Base-by-base conservation (phyloP, 352 stramenopile species). In the Pythium brassicae region DNA sequence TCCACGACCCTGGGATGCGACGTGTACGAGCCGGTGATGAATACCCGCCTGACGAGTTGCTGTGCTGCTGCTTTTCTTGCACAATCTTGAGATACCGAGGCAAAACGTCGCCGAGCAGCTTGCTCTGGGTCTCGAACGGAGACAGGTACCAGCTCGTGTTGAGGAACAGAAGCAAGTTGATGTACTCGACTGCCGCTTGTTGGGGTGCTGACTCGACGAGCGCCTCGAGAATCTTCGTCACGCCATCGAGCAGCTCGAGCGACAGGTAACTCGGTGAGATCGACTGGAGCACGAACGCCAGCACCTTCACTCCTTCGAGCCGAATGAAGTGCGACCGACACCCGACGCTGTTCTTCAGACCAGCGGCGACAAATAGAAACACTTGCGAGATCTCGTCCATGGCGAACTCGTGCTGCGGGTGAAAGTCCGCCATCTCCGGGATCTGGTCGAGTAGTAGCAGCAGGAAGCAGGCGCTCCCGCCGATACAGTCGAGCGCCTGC, bases 111-210 rank as follows among this genome's bases (percentile, higher is more conserved):
- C 68, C 65, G 0, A 92, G 55, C 6, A 94, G 59, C 42, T 84
- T 86, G 3, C 71, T 55, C 73, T 94, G 85, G 7, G 82, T 92
- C 6, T 87, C 78, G 54, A 84, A 92, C 17, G 80, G 82, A 27
- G 78, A 70, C 2, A 86, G 59, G 65, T 91, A 94, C 85, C 85
- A 94, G 42, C 70, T 91, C 15, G 71, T 78, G 39, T 89, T 92
- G 46, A 83, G 76, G 34, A 90, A 90, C 3, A 94, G 63, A n/a
- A 92, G 59, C 1, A 80, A 54, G 32, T 85, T 72, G 20, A 92
- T 78, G 48, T 72, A 79, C 20, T 83, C 66, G 32, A 71, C 55
- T 15, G 69, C 61, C 48, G 70, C 58, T 12, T 74, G 58, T 17
- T 42, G 68, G 29, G 71, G 54, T 17, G 77, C 68, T 4, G 57